Conservation (phyloP, 208 protist species). For the Trichomonas tenax region DNA sequence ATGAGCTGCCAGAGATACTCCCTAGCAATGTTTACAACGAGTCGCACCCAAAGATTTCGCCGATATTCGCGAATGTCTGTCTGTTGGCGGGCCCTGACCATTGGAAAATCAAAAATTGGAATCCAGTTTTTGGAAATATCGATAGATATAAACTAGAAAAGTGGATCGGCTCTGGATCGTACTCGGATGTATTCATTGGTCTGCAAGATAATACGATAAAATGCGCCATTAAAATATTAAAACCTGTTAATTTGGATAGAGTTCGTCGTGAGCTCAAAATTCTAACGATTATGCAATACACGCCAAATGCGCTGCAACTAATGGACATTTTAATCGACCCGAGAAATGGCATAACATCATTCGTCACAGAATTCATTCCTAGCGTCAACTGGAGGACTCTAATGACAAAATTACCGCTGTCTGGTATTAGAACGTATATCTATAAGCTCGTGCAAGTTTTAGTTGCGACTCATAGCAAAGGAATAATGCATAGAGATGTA, state of each 20-base stretch:
- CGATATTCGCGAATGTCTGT: neutral
- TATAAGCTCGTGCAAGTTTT: neutral
- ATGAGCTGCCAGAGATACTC: too few species aligned
- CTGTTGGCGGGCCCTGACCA: neutral
- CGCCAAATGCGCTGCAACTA: neutral
- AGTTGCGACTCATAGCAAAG: neutral
- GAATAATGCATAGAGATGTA: constrained; percentile 15
- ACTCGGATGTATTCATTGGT: neutral
- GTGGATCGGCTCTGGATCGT: neutral
- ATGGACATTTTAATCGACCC: neutral
- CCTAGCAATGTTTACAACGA: neutral
- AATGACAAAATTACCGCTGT: neutral
- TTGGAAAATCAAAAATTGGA: neutral
- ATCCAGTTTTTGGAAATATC: neutral
- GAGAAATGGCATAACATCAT: neutral
- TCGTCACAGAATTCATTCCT: neutral
- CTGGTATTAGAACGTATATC: neutral
- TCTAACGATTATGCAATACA: neutral
- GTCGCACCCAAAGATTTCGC: neutral
- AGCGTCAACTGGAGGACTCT: neutral
- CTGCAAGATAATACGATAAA: neutral
- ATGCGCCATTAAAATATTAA: neutral
- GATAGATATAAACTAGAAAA: neutral
- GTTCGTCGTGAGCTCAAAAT: neutral
- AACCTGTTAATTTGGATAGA: neutral